phyloP scores from a whole-genome alignment of 2,329 filamentous ascomycete species.

The Pseudodiploospora longispora region DNA sequence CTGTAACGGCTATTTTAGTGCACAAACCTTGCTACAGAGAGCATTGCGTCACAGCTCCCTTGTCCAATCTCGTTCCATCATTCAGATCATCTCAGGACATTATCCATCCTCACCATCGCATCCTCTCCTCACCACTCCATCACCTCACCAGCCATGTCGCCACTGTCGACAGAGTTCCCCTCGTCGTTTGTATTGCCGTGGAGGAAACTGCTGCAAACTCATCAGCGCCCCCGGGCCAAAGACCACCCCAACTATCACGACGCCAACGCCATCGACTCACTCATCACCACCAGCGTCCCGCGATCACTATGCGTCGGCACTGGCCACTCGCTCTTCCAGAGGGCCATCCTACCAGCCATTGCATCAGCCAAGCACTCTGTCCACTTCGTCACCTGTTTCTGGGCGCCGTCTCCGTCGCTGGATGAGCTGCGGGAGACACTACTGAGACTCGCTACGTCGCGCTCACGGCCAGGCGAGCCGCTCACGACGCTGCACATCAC shows the following conservation, averaged over 20 bases:
- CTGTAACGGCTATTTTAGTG: no score
- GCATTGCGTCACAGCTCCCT: no score
- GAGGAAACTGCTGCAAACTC: constrained; percentile 24
- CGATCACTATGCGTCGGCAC: constrained; percentile 47
- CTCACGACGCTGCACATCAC: constrained; percentile 46
- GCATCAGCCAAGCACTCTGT: constrained; percentile 54
- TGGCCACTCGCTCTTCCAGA: constrained; percentile 47
- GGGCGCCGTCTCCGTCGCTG: constrained; percentile 59
- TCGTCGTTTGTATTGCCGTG: constrained; percentile 30
- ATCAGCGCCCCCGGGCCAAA: constrained; percentile 23
- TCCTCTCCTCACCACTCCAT: no score
- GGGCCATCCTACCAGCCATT: constrained; percentile 53
- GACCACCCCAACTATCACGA: constrained; percentile 44
- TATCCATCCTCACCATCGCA: no score
- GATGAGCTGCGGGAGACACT: constrained; percentile 50
- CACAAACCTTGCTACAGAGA: no score
- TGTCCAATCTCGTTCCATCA: no score
- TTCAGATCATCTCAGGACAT: no score
- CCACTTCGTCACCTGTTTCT: constrained; percentile 76
- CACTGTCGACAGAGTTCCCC: constrained; percentile 20
- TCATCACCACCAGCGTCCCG: constrained; percentile 41
- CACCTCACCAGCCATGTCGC: not conserved
- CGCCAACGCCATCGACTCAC: constrained; percentile 32
- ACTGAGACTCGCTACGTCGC: constrained; percentile 45
- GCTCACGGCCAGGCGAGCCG: constrained; percentile 15